Conservation (phyloP, 352 stramenopile genomes). For the Phytophthora hybrid region DNA sequence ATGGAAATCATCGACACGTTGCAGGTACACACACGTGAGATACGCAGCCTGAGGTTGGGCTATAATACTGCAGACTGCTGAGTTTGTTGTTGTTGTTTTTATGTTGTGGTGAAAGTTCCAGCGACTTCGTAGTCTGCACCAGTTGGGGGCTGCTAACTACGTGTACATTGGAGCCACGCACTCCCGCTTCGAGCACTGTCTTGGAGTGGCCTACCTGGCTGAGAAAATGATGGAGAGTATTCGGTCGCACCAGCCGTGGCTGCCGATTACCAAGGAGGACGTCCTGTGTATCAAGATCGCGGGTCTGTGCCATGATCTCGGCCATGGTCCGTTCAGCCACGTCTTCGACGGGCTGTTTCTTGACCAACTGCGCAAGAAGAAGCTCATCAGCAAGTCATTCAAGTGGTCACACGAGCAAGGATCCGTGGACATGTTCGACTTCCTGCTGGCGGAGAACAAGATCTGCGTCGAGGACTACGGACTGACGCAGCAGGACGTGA, state of each 20-base stretch:
- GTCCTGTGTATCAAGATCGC: slow-evolving; percentile 84
- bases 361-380: slow-evolving; percentile 54
- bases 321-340: slow-evolving; percentile 83
- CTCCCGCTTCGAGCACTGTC: slow-evolving; percentile 85
- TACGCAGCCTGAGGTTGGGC: background rate
- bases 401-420: slow-evolving; percentile 81
- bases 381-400: slow-evolving; percentile 42
- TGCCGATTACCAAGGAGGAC: slow-evolving; percentile 84
- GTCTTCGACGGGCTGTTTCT: slow-evolving; percentile 85
- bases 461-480: slow-evolving; percentile 69
- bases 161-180: slow-evolving; percentile 92
- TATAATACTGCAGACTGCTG: background rate
- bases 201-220: slow-evolving; percentile 96
- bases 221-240: slow-evolving; percentile 89
- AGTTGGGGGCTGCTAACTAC: slow-evolving; percentile 91
- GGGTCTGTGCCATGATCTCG: slow-evolving; percentile 82
- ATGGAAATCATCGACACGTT: slow-evolving; percentile 18
- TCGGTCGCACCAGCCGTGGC: slow-evolving; percentile 81
- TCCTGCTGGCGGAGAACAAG: slow-evolving; percentile 60
- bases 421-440: slow-evolving; percentile 80
- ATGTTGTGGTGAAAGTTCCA: slow-evolving; percentile 80
- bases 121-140: slow-evolving; percentile 93
- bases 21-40: slow-evolving; percentile 44
- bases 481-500: slow-evolving; percentile 56
- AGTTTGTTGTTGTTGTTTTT: background rate